Percentiles rank a stretch among this genome's conserved stretches.
Conservation (phyloP, 768 basidiomycete species). For the Pisolithus microcarpus region DNA sequence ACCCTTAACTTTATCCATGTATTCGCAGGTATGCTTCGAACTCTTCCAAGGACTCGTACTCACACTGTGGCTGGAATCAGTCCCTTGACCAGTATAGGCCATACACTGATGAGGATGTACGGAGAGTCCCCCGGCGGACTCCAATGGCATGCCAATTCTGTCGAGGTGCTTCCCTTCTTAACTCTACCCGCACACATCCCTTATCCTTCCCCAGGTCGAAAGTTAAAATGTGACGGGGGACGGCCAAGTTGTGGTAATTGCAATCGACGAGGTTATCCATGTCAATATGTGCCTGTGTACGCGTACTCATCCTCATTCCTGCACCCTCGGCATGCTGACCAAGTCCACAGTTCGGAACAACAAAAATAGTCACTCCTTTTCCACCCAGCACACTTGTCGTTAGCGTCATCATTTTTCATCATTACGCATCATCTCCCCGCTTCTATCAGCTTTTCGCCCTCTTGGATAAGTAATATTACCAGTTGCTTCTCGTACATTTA, state of each 20-base stretch:
- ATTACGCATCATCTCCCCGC: slow-evolving; percentile 2
- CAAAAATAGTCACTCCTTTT: slow-evolving; percentile 21
- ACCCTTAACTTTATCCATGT: neutral
- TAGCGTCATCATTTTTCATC: neutral
- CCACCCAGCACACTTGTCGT: neutral
- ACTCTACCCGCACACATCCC: slow-evolving; percentile 1
- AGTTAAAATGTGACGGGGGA: slow-evolving; percentile 65
- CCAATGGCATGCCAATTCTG: slow-evolving; percentile 75
- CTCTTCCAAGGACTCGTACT: neutral
- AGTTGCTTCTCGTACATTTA: slow-evolving; percentile 2
- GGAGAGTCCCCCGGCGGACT: slow-evolving; percentile 37
- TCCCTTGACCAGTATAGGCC: slow-evolving; percentile 1
- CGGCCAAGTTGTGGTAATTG: slow-evolving; percentile 63
- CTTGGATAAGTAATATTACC: slow-evolving; percentile 14
- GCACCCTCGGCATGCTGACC: slow-evolving; percentile 7
- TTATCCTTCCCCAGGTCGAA: slow-evolving; percentile 41
- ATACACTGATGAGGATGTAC: slow-evolving; percentile 17
- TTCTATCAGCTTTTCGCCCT: slow-evolving; percentile 7
- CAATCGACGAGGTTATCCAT: slow-evolving; percentile 49
- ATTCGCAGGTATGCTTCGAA: neutral
- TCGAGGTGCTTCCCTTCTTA: slow-evolving; percentile 37
- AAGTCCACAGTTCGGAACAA: slow-evolving; percentile 18
- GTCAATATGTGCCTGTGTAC: slow-evolving; percentile 61
- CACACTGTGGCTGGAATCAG: neutral
- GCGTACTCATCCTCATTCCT: slow-evolving; percentile 18